A percentile compares a stretch with the other conserved stretches of the same genome.
Evolutionary conservation across 805 yeast species (phyloP).

Genomic region (Kluyveromyces lactis): DNA sequence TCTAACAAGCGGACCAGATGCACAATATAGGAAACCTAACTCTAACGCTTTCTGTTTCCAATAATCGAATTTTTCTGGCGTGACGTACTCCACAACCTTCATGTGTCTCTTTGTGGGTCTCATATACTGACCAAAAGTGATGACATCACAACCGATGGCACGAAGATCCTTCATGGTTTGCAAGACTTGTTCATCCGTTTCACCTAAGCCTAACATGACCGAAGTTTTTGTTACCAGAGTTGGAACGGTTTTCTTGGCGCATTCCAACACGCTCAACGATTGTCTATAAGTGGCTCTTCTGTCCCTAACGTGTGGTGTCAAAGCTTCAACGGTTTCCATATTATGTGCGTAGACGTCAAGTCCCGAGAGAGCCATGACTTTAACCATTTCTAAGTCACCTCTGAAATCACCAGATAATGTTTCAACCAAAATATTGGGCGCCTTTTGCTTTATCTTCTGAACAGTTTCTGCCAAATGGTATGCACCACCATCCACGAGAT

Average conservation of each 20-base stretch:
- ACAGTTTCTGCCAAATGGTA: conserved; percentile 87
- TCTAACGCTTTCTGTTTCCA: conserved; percentile 85
- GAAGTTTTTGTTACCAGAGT: conserved; percentile 85
- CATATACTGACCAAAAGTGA: conserved; percentile 98
- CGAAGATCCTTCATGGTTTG: conserved; percentile 73
- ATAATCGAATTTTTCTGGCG: conserved; percentile 87
- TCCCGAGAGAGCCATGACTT: conserved; percentile 74
- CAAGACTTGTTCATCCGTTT: conserved; percentile 80
- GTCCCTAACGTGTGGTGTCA: conserved; percentile 93
- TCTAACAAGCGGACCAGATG: conserved; percentile 94
- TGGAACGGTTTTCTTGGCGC: conserved; percentile 75
- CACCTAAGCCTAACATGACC: conserved; percentile 94
- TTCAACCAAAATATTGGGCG: conserved; percentile 88
- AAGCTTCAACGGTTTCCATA: conserved; percentile 88
- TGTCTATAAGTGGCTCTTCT: conserved; percentile 94
- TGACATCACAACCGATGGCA: conserved; percentile 76
- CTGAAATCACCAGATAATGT: conserved; percentile 92
- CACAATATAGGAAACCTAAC: conserved; percentile 91
- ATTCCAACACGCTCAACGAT: conserved; percentile 63
- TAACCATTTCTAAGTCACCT: conserved; percentile 79
- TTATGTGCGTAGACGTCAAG: conserved; percentile 96
- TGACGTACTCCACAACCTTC: conserved; percentile 93
- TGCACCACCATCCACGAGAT: conserved; percentile 87
- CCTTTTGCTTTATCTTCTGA: conserved; percentile 68
- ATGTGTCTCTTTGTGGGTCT: conserved; percentile 97